Evolutionary conservation across 2,329 filamentous ascomycete genomes (phyloP), one percentile per base, ranked within the genome.

Genomic region (Rugonectria rugulosa): DNA sequence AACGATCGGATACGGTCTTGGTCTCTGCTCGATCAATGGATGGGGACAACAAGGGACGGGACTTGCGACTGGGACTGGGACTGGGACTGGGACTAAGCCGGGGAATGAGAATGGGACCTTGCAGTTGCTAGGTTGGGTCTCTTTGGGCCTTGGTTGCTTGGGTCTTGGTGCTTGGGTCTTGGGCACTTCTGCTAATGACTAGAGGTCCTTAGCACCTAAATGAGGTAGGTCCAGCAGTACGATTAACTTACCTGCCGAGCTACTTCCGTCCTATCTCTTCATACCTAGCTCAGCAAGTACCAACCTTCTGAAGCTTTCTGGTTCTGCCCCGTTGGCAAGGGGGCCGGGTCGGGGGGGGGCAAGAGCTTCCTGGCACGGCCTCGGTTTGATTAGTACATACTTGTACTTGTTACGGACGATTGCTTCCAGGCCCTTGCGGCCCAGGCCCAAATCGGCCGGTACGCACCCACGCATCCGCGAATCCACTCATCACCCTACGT

Each of bases 331-430:
- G n/a, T n/a, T n/a, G n/a, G n/a, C n/a, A n/a, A n/a, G n/a, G n/a
- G n/a, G n/a, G n/a, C n/a, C n/a, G n/a, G n/a, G n/a, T n/a, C 29
- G 5, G 29, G 29, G 29, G 26, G 7, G 12, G 12, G 26, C 26
- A 29, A 7, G 26, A 7, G 26, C 12, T 7, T 19, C 7, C 61
- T 62, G 56, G 44, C 63, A 56, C 59, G 62, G 53, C 63, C 64
- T 67, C 61, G 65, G 63, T 67, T 67, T 67, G 59, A 67, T 67
- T 65, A 63, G 55, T 46, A 34, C 12, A n/a, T n/a, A n/a, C n/a
- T n/a, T n/a, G n/a, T n/a, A n/a, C 57, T 53, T 59, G 58, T 51
- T 49, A 56, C 53, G 61, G 50, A 47, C 54, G 53, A 53, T 56
- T 44, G 61, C 61, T 60, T 56, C 62, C 46, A 65, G 50, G 38